Percentiles rank a stretch among this genome's conserved stretches.
Evolutionary conservation across 331 rosid genomes (phyloP).

Genomic region (Saraca asoca): DNA sequence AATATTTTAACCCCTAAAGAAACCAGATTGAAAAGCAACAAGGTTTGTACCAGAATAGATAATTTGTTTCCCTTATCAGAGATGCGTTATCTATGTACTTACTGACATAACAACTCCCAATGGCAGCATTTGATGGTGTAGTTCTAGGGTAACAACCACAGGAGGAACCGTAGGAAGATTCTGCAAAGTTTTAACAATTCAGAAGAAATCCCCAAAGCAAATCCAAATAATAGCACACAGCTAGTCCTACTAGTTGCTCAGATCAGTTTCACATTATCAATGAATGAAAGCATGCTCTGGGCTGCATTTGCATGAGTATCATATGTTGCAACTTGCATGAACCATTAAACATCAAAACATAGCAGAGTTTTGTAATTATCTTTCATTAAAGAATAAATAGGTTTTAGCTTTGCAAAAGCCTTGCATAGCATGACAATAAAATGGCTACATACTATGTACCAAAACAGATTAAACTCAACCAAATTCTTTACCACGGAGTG

Average conservation of each 20-base stretch:
- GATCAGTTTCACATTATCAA: neutral
- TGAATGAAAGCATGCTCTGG: neutral
- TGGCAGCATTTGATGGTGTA: slow-evolving; percentile 66
- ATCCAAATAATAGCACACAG: slow-evolving; percentile 3
- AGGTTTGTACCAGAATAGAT: neutral
- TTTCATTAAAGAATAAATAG: neutral
- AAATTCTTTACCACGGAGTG: too few species aligned
- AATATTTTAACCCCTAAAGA: slow-evolving; percentile 26
- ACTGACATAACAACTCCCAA: slow-evolving; percentile 72
- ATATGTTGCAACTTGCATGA: neutral
- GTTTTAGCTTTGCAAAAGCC: neutral
- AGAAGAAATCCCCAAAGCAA: slow-evolving; percentile 29
- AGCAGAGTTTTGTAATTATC: too few species aligned
- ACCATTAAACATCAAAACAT: neutral
- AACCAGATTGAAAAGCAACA: neutral
- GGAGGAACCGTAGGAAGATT: slow-evolving; percentile 66
- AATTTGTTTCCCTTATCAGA: slow-evolving; percentile 9
- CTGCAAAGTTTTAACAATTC: slow-evolving; percentile 49
- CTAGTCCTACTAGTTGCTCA: neutral
- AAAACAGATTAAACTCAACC: slow-evolving; percentile 22
- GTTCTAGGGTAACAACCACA: slow-evolving; percentile 56
- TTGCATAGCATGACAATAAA: neutral
- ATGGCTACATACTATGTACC: slow-evolving; percentile 15
- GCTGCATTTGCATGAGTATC: neutral
- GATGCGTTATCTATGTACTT: slow-evolving; percentile 34